These are phyloP conservation scores for Silene latifolia DNA, from an alignment of 148 eudicot species.

Conservation along the genomic window DNA sequence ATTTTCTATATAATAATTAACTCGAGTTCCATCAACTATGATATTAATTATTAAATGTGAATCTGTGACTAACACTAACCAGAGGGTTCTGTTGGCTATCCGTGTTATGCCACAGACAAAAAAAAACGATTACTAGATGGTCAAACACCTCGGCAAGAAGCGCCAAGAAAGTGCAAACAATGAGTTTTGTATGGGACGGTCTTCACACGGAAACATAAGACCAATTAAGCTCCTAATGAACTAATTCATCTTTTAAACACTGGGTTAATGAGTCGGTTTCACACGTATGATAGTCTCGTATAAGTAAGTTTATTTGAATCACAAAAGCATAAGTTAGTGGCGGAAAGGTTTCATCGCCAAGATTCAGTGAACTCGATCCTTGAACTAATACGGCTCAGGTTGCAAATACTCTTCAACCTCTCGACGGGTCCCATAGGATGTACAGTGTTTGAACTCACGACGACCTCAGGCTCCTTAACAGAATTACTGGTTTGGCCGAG, in stretches of 20 bases:
- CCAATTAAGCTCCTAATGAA: too few species aligned
- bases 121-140: constrained; percentile 8
- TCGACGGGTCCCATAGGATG: constrained; percentile 28
- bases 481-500: constrained; percentile 32
- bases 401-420: constrained; percentile 46
- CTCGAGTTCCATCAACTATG: too few species aligned
- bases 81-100: constrained; percentile 20
- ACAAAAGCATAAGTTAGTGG: neutral
- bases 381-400: constrained; percentile 44
- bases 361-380: constrained; percentile 52
- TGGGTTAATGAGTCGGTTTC: neutral
- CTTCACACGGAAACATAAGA: neutral
- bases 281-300: neutral
- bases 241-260: neutral
- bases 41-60: too few species aligned
- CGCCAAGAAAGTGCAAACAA: neutral
- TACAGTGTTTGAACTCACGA: constrained; percentile 17
- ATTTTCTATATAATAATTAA: too few species aligned
- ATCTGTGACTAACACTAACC: constrained; percentile 18
- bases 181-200: neutral
- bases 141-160: neutral
- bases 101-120: neutral
- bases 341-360: neutral
- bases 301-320: neutral
- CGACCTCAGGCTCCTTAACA: constrained; percentile 13